Base-by-base conservation (phyloP, 1,139 yeast genomes). In the Candida mesenterica region DNA sequence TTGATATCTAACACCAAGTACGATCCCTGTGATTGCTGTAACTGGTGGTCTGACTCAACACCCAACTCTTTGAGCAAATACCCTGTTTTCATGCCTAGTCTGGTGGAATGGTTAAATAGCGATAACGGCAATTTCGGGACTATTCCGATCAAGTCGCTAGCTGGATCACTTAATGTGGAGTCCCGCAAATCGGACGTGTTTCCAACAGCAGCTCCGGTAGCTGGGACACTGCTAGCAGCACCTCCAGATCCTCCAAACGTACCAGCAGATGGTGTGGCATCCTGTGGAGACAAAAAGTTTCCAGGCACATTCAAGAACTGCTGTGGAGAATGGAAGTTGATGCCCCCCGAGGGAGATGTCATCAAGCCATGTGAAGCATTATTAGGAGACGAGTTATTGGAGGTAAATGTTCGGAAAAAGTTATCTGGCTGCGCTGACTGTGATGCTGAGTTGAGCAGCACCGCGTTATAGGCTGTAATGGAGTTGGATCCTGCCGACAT, bases 21-120 rank as follows among this genome's bases (percentile, higher is more conserved):
- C 28, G 35, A 13, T 19, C 41, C 47, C 52, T 13, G 29, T 4
- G 20, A 15, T 14, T 15, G 23, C 12, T 15, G n/a, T 5, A 14
- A 12, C 9, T 19, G 22, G 36, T 54, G 54, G 3, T 46, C 46
- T 7, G 49, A 43, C 12, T 58, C 43, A 9, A 18, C 31, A 17
- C 52, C 54, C 33, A 25, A 68, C 25, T 43, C 44, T 43, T 76
- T 81, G 15, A 84, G 50, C 29, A 87, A 61, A 39, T 80, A 83
- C 0, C 95, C 96, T 2, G 85, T 76, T 45, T 78, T 78, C 57
- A 82, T 75, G 2, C 89, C 84, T 34, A 82, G 63, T 34, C 89
- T 63, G n/a, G 81, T 78, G 5, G 85, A 84, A 10, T 86, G 81
- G 47, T 79, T 82, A 27, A 82, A 73, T 4, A 85, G 62, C 0